phyloP scores from a whole-genome alignment of 345 rosid genomes.

The Gossypium turneri region DNA sequence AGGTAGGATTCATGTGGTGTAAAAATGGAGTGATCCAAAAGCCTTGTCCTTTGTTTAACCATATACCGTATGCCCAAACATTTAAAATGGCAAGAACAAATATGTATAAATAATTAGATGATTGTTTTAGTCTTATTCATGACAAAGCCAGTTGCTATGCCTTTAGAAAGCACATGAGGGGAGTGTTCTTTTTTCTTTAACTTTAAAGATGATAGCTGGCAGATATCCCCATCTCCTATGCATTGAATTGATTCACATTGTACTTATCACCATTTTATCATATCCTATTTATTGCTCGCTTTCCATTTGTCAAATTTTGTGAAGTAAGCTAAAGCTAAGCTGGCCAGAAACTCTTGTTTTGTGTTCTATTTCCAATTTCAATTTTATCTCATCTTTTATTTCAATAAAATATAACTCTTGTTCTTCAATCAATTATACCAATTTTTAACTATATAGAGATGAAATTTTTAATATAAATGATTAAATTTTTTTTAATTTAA shows the following conservation, averaged over 20 bases:
- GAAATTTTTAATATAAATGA: too few species aligned
- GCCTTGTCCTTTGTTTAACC: too few species aligned
- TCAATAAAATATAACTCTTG: too few species aligned
- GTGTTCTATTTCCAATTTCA: neutral
- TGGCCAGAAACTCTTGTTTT: neutral
- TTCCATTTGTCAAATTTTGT: neutral
- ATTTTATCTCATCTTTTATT: too few species aligned
- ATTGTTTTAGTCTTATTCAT: neutral
- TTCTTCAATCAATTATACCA: too few species aligned
- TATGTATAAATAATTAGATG: too few species aligned
- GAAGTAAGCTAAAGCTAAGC: neutral
- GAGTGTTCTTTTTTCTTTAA: neutral
- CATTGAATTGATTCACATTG: neutral
- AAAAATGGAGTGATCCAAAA: too few species aligned
- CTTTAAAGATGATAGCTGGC: constrained; percentile 22
- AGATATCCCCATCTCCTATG: neutral
- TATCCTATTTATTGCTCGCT: neutral
- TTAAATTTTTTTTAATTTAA: too few species aligned
- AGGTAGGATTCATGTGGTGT: too few species aligned
- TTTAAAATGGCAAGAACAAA: too few species aligned
- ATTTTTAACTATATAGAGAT: too few species aligned
- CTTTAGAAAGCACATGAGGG: constrained; percentile 26
- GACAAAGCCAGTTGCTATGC: neutral
- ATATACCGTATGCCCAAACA: too few species aligned
- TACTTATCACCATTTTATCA: neutral